Base-by-base conservation (phyloP, 2,329 filamentous ascomycete species). In the Aspergillus latus region DNA sequence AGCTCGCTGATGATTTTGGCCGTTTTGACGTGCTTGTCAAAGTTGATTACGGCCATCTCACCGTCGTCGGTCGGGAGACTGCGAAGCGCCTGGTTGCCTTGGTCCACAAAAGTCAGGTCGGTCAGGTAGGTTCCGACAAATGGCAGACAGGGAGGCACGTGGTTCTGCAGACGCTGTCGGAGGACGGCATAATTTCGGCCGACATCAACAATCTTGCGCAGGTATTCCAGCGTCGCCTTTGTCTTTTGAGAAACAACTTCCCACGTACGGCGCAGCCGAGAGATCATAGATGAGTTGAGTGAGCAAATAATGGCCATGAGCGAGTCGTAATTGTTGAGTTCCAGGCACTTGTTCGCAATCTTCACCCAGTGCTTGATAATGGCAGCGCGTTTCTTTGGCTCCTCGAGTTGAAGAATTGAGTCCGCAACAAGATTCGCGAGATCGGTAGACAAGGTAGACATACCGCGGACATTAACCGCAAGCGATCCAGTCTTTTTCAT, bases 301-400 rank as follows among this genome's bases (percentile, higher is more conserved):
- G 90, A 92, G 78, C 92, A 97, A 67, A 96, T 91, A 65, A 99
- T 96, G 6, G 94, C 92, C 92, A 97, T 97, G 9, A 99, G 78
- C 0, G 91, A 90, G 69, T 99, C 93, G 66, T 97, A 99, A 76
- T 99, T 99, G 77, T 94, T 88, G 28, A 97, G 82, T 67, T 94
- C 90, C 4, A 95, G 79, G 63, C 91, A 96, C 66, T 89, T 90
- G 65, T 88, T 83, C 0, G 90, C 91, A 64, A 97, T 87, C 80
- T 97, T 99, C 71, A 97, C 90, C 94, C 94, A 99, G 66, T 97
- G 92, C 78, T 99, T 97, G 77, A 99, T 94, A 51, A 92, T 85
- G 1, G 84, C 78, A 0, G 94, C 93, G 28, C 94, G 86, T 78
- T 93, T 96, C 83, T 97, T 97, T 28, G 88, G 86, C 70, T 97